A percentile compares a stretch with the other conserved stretches of the same genome.
Conservation (phyloP, 768 basidiomycete species). For the Boletus coccyginus region DNA sequence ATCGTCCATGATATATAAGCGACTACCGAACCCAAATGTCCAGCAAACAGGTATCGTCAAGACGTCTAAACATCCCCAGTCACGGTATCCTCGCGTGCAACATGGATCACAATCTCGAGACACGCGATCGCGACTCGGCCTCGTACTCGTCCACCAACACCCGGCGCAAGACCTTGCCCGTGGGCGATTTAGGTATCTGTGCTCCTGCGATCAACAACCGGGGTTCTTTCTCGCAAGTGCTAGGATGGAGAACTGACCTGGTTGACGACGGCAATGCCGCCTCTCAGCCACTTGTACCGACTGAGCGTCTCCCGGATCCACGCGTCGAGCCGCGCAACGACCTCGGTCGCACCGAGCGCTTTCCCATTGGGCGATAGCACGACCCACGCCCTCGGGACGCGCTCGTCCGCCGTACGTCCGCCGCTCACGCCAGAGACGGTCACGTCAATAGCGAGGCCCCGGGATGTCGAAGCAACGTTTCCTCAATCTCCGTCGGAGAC, state of each 20-base stretch:
- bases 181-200: slow-evolving; percentile 71
- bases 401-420: slow-evolving; percentile 68
- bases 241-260: slow-evolving; percentile 42
- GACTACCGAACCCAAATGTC: too few relatives aligned
- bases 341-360: slow-evolving; percentile 40
- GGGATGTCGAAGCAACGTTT: slow-evolving; percentile 59
- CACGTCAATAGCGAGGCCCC: slow-evolving; percentile 60
- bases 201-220: background rate
- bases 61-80: too few relatives aligned
- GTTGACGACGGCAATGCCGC: slow-evolving; percentile 64
- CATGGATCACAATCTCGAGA: slow-evolving; percentile 20
- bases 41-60: too few relatives aligned
- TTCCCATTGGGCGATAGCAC: slow-evolving; percentile 60
- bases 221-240: background rate
- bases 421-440: slow-evolving; percentile 74
- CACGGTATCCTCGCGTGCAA: background rate
- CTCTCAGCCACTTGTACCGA: slow-evolving; percentile 74
- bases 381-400: slow-evolving; percentile 76
- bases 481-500: slow-evolving; percentile 77
- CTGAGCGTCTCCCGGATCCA: slow-evolving; percentile 67
- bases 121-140: slow-evolving; percentile 7
- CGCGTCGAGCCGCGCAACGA: slow-evolving; percentile 46
- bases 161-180: slow-evolving; percentile 68
- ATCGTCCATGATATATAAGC: too few relatives aligned
- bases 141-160: slow-evolving; percentile 61